Percentiles rank a stretch among this genome's conserved stretches.
phyloP scores from a whole-genome alignment of 1,139 yeast species.

The Yamadazyma diospyri region DNA sequence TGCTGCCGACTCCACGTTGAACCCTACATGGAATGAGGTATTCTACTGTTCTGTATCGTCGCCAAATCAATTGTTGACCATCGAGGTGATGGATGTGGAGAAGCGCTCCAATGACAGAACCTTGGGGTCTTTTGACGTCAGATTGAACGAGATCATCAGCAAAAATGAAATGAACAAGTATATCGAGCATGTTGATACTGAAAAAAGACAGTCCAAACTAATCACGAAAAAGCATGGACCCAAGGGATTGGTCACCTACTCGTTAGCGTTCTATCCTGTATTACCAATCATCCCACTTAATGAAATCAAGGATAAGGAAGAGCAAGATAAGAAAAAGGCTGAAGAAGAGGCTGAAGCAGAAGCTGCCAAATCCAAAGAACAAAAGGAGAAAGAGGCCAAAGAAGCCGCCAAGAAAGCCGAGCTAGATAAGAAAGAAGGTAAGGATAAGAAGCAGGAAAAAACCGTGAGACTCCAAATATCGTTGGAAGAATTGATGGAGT shows the following conservation, averaged over 20 bases:
- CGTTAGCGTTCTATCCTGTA: slow-evolving; percentile 77
- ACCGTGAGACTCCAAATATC: slow-evolving; percentile 52
- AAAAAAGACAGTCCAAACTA: slow-evolving; percentile 57
- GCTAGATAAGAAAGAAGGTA: slow-evolving; percentile 27
- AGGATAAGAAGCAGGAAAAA: slow-evolving; percentile 34
- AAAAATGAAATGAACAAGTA: slow-evolving; percentile 67
- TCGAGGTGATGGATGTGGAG: slow-evolving; percentile 93
- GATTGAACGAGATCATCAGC: slow-evolving; percentile 62
- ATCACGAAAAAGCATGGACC: slow-evolving; percentile 73
- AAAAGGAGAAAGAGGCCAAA: slow-evolving; percentile 21
- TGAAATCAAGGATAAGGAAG: slow-evolving; percentile 58
- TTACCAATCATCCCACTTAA: slow-evolving; percentile 73
- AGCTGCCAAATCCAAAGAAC: slow-evolving; percentile 26
- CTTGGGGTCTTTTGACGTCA: slow-evolving; percentile 75
- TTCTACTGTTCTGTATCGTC: slow-evolving; percentile 79
- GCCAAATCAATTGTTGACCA: slow-evolving; percentile 71
- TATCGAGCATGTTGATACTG: slow-evolving; percentile 54
- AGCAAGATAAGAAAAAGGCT: slow-evolving; percentile 24
- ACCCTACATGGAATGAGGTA: slow-evolving; percentile 85
- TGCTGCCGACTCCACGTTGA: slow-evolving; percentile 60
- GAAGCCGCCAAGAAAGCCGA: slow-evolving; percentile 13
- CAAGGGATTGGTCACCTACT: slow-evolving; percentile 73
- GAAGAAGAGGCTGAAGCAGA: slow-evolving; percentile 30
- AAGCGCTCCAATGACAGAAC: slow-evolving; percentile 74
- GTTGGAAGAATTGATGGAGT: slow-evolving; percentile 57